phyloP scores from a whole-genome alignment of 179 eudicot genomes.

The Silene coronaria region DNA sequence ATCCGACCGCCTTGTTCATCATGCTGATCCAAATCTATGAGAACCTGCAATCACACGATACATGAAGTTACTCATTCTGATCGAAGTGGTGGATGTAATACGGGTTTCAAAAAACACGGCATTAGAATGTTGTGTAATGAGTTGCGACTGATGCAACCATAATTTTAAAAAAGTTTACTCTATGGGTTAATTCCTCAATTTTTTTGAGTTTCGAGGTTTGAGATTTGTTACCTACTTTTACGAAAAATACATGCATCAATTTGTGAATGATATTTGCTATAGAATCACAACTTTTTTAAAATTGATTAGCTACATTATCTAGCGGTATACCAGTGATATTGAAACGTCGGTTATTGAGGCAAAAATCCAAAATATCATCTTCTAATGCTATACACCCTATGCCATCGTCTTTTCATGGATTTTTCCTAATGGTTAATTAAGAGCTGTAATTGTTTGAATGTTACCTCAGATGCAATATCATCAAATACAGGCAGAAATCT shows the following conservation, averaged over 20 bases:
- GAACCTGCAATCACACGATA: constrained; percentile 38
- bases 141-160: no score
- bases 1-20: constrained; percentile 53
- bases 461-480: constrained; percentile 59
- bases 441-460: neutral
- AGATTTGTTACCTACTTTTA: neutral
- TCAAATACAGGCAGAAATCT: constrained; percentile 60
- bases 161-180: no score
- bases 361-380: no score
- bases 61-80: neutral
- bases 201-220: no score
- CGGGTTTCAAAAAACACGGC: neutral
- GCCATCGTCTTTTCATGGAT: no score
- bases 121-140: neutral
- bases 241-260: neutral
- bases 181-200: no score
- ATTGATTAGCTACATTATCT: no score
- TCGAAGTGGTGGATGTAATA: neutral
- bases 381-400: neutral
- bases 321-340: neutral
- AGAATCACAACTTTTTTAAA: no score
- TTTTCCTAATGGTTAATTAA: neutral
- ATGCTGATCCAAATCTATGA: constrained; percentile 74
- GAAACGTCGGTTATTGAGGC: neutral
- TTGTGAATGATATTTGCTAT: neutral